Evolutionary conservation across 257 asterid species (phyloP), one percentile per base, ranked within the genome.

Genomic region (Marsdenia floribunda): DNA sequence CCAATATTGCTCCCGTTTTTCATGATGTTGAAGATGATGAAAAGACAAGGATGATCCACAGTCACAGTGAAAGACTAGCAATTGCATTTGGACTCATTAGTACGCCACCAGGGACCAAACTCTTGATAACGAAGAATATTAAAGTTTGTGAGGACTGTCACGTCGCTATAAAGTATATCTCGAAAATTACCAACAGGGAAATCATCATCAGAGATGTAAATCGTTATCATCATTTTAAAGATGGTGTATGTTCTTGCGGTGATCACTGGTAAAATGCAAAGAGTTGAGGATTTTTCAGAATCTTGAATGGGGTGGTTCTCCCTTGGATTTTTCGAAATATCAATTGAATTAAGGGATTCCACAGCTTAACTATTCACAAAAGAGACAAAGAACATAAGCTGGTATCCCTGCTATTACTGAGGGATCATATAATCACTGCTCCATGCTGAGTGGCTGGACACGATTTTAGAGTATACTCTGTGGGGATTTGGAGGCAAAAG

Each of bases 61-160:
- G 87, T 58, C 94, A 89, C 54, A 89, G 94, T 40, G 91, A 89
- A 72, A 81, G 91, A 82, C 83, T 89, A 37, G 94, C 94, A 0
- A 81, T 89, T 79, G 90, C 87, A 15, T 87, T 87, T 69, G 94
- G 91, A 21, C 81, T 89, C 37, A 81, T 89, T 42, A 84, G 88
- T 69, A 89, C 91, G 3, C 85, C 89, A 5, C 80, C 88, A 1
- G 90, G 89, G 71, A 83, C 86, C 19, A 87, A 80, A 77, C 85
- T 89, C 73, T 77, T 85, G 54, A 73, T 89, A 40, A 82, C 89
- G 4, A 89, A 89, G 76, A 89, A 89, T 64, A 82, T 89, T 22
- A 86, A 89, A 22, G 80, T 85, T 57, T 89, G 94, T 46, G 91
- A 89, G 88, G 94, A 89, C 70, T 89, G 91, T 74, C 94, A 87